Conservation (phyloP, 2,329 filamentous ascomycete genomes). For the Penicillium digitatum region DNA sequence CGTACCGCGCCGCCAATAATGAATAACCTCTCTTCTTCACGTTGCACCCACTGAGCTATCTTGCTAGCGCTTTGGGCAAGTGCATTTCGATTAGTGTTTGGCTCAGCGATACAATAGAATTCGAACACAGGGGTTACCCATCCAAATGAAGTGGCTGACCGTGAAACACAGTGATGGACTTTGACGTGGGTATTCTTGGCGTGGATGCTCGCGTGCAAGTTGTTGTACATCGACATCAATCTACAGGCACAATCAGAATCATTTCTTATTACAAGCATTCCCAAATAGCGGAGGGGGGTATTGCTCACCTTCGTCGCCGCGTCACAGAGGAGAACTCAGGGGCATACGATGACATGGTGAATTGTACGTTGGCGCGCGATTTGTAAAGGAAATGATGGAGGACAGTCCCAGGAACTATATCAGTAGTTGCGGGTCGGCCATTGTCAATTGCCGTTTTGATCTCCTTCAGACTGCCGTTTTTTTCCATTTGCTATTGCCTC, state of each 20-base stretch:
- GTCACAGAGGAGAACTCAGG: constrained; percentile 62
- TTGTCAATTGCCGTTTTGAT: constrained; percentile 67
- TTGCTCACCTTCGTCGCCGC: constrained; percentile 56
- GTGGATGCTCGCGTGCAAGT: constrained; percentile 80
- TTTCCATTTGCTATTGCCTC: constrained; percentile 60
- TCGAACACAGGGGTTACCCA: constrained; percentile 93
- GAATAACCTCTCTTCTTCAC: constrained; percentile 90
- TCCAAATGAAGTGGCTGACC: constrained; percentile 74
- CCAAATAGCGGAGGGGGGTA: not conserved
- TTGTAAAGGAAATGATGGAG: constrained; percentile 95
- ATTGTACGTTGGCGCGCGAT: constrained; percentile 89
- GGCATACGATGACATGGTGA: constrained; percentile 79
- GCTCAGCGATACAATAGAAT: constrained; percentile 89
- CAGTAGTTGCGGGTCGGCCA: constrained; percentile 67
- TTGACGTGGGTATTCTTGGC: constrained; percentile 78
- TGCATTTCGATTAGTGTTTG: constrained; percentile 57
- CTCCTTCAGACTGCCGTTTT: constrained; percentile 68
- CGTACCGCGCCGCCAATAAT: constrained; percentile 92
- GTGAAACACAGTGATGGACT: constrained; percentile 72
- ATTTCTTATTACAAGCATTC: not conserved
- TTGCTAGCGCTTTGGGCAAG: constrained; percentile 83
- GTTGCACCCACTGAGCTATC: constrained; percentile 84
- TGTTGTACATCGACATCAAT: constrained; percentile 79
- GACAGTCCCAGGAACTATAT: constrained; percentile 74
- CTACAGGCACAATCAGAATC: constrained; percentile 32